Conservation (phyloP, 2,329 filamentous ascomycete species). For the Hypoxylon sp. region DNA sequence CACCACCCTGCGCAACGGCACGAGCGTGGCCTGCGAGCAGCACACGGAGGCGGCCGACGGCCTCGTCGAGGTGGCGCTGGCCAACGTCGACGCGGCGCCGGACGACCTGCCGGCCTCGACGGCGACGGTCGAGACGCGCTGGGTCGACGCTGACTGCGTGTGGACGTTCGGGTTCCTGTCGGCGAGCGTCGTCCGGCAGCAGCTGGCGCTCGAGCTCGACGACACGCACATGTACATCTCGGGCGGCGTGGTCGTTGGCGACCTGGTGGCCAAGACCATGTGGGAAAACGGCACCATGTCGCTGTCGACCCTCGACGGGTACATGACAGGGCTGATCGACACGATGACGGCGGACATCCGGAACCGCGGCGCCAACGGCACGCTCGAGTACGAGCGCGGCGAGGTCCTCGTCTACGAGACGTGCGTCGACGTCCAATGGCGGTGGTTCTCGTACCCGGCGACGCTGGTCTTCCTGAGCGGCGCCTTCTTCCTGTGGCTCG, state of each 20-base stretch:
- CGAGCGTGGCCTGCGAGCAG: neutral
- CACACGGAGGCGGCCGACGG: neutral
- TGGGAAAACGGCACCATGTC: constrained; percentile 16
- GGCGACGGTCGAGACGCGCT: neutral
- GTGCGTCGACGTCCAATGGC: constrained; percentile 17
- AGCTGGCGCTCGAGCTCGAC: constrained; percentile 4
- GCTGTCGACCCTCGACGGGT: constrained; percentile 1
- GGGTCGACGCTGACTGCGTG: constrained; percentile 14
- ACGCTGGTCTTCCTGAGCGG: constrained; percentile 11
- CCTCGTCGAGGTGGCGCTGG: constrained; percentile 29
- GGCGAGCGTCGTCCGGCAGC: neutral
- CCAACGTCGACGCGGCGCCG: neutral
- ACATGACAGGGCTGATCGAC: constrained; percentile 1
- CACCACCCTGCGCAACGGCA: neutral
- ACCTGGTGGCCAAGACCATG: constrained; percentile 17
- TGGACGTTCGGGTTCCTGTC: constrained; percentile 1
- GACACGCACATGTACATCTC: constrained; percentile 13
- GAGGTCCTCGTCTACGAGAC: constrained; percentile 7
- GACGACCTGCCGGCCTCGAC: neutral
- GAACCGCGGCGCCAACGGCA: constrained; percentile 3
- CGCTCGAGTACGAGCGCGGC: constrained; percentile 11
- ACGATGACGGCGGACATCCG: constrained; percentile 25
- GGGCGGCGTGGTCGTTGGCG: constrained; percentile 4
- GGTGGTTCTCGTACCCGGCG: constrained; percentile 24
- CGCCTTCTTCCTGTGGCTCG: constrained; percentile 7